Percentiles rank a stretch among this genome's conserved stretches.
Evolutionary conservation across 805 yeast genomes (phyloP).

Genomic region (Kazachstania viticola): DNA sequence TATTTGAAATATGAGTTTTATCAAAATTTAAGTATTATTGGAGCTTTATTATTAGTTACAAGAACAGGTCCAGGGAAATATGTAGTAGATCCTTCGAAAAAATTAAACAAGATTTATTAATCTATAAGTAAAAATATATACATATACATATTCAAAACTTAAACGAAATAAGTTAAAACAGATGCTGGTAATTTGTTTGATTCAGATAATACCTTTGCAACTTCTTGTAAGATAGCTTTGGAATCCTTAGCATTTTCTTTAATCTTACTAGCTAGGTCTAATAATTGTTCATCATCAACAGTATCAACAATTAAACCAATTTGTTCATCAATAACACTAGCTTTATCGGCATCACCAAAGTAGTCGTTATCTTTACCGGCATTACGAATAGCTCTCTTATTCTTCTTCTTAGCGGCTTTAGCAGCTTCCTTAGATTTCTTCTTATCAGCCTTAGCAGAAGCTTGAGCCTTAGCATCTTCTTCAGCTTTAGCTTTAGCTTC

Average conservation of each 20-base stretch:
- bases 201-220: constrained; percentile 41
- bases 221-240: constrained; percentile 47
- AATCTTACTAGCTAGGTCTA: constrained; percentile 59
- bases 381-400: constrained; percentile 75
- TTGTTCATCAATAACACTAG: constrained; percentile 66
- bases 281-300: constrained; percentile 69
- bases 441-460: constrained; percentile 58
- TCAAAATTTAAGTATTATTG: constrained; percentile 90
- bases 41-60: constrained; percentile 82
- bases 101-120: too few relatives aligned
- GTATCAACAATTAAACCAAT: constrained; percentile 67
- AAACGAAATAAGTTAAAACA: constrained; percentile 42
- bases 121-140: too few relatives aligned
- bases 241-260: constrained; percentile 41
- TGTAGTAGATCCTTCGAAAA: constrained; percentile 91
- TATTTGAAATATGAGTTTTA: constrained; percentile 85
- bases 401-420: constrained; percentile 83
- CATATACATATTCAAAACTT: constrained; percentile 1
- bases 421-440: constrained; percentile 96
- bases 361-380: constrained; percentile 74
- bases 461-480: constrained; percentile 54
- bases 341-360: constrained; percentile 67
- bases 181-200: constrained; percentile 45
- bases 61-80: constrained; percentile 95
- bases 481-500: constrained; percentile 75